Conservation (phyloP, 257 asterid genomes). For the Ophiorrhiza pumila region DNA sequence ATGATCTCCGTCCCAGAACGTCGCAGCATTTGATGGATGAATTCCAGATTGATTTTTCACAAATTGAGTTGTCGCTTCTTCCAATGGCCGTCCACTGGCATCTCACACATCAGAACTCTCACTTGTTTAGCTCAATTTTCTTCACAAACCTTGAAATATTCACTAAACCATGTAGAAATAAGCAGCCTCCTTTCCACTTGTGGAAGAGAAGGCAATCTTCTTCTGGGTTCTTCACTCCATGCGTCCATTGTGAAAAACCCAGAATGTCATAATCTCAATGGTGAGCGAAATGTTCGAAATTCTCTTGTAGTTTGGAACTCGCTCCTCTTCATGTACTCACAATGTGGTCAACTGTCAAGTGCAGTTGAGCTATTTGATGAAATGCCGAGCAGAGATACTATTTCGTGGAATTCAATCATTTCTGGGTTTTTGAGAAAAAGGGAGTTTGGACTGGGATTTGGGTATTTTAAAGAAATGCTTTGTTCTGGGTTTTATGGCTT, state of each 20-base stretch:
- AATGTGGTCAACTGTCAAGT: constrained; percentile 34
- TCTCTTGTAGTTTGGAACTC: constrained; percentile 47
- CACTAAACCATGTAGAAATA: constrained; percentile 32
- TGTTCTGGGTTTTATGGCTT: constrained; percentile 20
- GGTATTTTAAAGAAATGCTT: constrained; percentile 49
- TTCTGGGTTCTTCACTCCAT: constrained; percentile 65
- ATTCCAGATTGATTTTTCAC: constrained; percentile 32
- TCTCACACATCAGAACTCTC: constrained; percentile 20
- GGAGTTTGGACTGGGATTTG: constrained; percentile 41
- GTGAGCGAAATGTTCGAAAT: constrained; percentile 5
- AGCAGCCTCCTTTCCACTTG: constrained; percentile 43
- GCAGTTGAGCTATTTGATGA: constrained; percentile 73
- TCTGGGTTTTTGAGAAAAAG: constrained; percentile 61
- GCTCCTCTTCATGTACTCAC: constrained; percentile 45
- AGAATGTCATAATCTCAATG: constrained; percentile 14
- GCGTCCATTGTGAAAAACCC: constrained; percentile 60
- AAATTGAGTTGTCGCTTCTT: constrained; percentile 20
- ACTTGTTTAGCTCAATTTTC: constrained; percentile 22
- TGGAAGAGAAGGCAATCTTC: constrained; percentile 53
- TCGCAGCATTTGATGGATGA: constrained; percentile 46
- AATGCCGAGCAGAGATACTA: constrained; percentile 62
- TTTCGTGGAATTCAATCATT: constrained; percentile 81
- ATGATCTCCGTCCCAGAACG: not conserved
- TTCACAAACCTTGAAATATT: constrained; percentile 16
- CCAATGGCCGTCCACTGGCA: constrained; percentile 8